Evolutionary conservation across 495 filamentous ascomycete genomes (phyloP), one percentile per base, ranked within the genome.

Genomic region (Parathielavia hyrcaniae): DNA sequence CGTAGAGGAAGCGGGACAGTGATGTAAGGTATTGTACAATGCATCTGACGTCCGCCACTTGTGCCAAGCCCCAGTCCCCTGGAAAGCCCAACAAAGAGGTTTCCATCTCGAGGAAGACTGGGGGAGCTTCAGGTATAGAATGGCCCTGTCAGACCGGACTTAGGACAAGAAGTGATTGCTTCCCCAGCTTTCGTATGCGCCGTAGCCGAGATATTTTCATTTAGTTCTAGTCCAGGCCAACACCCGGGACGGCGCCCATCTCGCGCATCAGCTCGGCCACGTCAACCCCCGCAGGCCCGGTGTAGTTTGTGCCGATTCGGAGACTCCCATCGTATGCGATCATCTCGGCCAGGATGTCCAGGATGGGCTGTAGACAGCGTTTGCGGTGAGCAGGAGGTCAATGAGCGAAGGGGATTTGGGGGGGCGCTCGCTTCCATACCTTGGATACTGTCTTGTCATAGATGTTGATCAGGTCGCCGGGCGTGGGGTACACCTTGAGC

Each of bases 361-460:
- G 81, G 39, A 97, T 86, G 53, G 91, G 91, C 84, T 90, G 62
- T 49, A 39, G 44, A 41, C 16, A 26, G 50, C 73, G 62, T 73
- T 49, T 4, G 52, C n/a, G n/a, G n/a, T 48, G 26, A 38, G n/a
- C 10, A 30, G n/a, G 20, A 30, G n/a, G 12, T 5, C 22, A 11
- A 7, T 6, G 26, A 30, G 3, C 3, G 26, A 30, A 30, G 26
- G 26, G 26, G 6, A 30, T 30, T n/a, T n/a, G n/a, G n/a, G n/a
- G 26, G 56, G 20, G 19, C 47, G 35, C 19, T 20, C 11, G 44
- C 32, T 34, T 30, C 17, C 68, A 60, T 76, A 86, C 83, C 83
- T 95, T 96, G 48, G 90, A 83, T 22, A 96, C 91, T 45, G 92
- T 97, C 82, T 96, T 96, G 73, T 97, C 95, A 75, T 97, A 98